These are phyloP conservation scores for Penicillium pulvis DNA, from an alignment of 495 filamentous ascomycete genomes.

Conservation along the genomic window DNA sequence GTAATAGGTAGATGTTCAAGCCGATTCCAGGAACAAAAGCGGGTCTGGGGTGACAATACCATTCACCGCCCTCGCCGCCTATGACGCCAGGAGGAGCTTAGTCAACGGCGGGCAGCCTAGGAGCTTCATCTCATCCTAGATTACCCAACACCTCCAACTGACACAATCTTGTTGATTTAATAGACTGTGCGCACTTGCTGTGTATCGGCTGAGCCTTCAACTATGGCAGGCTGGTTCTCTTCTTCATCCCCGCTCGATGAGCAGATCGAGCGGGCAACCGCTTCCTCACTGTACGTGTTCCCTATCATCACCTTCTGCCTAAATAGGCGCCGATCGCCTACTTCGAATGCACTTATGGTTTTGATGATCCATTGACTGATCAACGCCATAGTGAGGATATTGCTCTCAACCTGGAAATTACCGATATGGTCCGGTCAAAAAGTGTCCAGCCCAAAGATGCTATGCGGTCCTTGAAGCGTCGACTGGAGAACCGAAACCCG, in stretches of 20 bases:
- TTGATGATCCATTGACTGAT: not conserved
- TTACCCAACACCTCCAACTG: conserved; percentile 4
- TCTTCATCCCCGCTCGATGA: conserved; percentile 88
- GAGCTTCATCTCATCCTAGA: conserved; percentile 24
- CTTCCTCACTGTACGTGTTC: conserved; percentile 76
- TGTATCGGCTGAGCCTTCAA: conserved; percentile 26
- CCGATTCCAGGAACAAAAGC: conserved; percentile 22
- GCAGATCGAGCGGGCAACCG: conserved; percentile 92
- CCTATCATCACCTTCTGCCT: conserved; percentile 12
- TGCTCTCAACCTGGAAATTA: conserved; percentile 94
- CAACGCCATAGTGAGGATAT: conserved; percentile 77
- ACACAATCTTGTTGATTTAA: not conserved
- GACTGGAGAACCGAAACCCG: conserved; percentile 94
- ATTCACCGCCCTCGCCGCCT: conserved; percentile 32
- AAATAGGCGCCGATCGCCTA: not conserved
- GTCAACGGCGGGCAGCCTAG: conserved; percentile 31
- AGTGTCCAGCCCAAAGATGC: conserved; percentile 96
- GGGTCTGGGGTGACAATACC: conserved; percentile 31
- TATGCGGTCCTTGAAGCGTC: conserved; percentile 91
- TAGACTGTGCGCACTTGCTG: conserved; percentile 6
- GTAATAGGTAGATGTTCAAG: conserved; percentile 14
- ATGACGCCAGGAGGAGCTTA: conserved; percentile 35
- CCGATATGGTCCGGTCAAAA: conserved; percentile 93
- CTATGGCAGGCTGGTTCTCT: conserved; percentile 91
- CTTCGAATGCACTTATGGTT: not conserved